phyloP scores from a whole-genome alignment of 176 grass and related monocot genomes.

The Carex littledalei region DNA sequence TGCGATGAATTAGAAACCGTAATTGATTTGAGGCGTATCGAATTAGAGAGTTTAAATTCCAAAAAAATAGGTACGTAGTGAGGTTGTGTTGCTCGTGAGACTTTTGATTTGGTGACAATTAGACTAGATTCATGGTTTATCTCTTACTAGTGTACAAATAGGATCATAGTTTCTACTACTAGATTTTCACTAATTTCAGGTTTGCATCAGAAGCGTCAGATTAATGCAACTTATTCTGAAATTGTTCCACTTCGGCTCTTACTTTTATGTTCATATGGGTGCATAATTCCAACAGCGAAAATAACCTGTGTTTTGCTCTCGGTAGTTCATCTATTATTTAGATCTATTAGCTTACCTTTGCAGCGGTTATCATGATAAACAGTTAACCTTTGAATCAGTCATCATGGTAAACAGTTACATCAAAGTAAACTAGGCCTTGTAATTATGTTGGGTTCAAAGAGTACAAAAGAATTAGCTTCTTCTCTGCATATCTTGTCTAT shows the following conservation, averaged over 20 bases:
- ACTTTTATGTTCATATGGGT: not conserved
- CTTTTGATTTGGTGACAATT: not conserved
- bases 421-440: conserved; percentile 69
- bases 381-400: conserved; percentile 76
- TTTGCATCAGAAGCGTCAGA: not conserved
- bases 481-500: conserved; percentile 92
- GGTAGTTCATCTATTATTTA: not conserved
- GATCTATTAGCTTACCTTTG: conserved; percentile 8
- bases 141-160: not conserved
- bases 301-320: not conserved
- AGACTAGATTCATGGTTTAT: not conserved
- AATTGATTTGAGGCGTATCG: not conserved
- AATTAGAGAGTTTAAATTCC: not conserved
- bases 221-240: not conserved
- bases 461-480: conserved; percentile 77
- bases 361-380: conserved; percentile 67
- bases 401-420: conserved; percentile 67
- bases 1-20: not conserved
- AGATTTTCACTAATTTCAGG: not conserved
- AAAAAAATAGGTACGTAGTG: not conserved
- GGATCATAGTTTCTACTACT: not conserved
- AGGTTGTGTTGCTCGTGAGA: not conserved
- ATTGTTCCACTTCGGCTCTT: not conserved
- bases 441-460: conserved; percentile 69
- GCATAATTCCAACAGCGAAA: not conserved